phyloP scores from a whole-genome alignment of 2,329 filamentous ascomycete species.

The Fusarium sp. region DNA sequence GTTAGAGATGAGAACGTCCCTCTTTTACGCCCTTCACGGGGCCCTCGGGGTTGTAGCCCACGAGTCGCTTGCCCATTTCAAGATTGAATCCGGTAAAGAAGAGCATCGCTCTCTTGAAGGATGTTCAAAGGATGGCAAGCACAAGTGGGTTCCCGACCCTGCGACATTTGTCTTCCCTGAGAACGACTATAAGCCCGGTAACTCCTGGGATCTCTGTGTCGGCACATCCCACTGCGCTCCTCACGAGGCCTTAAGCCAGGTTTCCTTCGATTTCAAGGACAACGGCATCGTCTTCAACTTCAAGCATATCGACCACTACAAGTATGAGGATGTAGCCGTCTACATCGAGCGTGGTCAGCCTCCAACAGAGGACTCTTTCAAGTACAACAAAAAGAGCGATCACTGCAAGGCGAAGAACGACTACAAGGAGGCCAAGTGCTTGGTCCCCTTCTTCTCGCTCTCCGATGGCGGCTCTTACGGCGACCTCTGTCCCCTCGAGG shows the following conservation, averaged over 20 bases:
- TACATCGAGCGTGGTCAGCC: slow-evolving; percentile 39
- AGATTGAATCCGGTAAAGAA: slow-evolving; percentile 16
- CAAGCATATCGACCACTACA: slow-evolving; percentile 41
- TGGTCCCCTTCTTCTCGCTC: slow-evolving; percentile 43
- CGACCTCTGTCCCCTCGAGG: slow-evolving; percentile 44
- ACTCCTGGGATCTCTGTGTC: slow-evolving; percentile 44
- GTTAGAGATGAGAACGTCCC: slow-evolving; percentile 40
- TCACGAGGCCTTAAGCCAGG: slow-evolving; percentile 39
- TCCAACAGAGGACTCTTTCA: slow-evolving; percentile 34
- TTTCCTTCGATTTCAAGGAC: slow-evolving; percentile 44
- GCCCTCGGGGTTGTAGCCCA: slow-evolving; percentile 40
- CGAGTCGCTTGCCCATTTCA: slow-evolving; percentile 43
- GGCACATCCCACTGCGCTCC: slow-evolving; percentile 37
- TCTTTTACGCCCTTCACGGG: slow-evolving; percentile 43
- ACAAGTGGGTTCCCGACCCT: slow-evolving; percentile 44
- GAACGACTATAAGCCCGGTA: slow-evolving; percentile 33
- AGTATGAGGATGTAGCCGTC: slow-evolving; percentile 45
- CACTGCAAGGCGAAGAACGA: slow-evolving; percentile 37
- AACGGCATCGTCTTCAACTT: slow-evolving; percentile 44
- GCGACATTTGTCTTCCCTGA: slow-evolving; percentile 43
- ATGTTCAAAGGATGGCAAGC: slow-evolving; percentile 40
- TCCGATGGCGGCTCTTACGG: slow-evolving; percentile 40
- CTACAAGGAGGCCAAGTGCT: slow-evolving; percentile 43
- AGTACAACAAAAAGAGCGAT: slow-evolving; percentile 41
- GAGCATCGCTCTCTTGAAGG: slow-evolving; percentile 34